These are phyloP conservation scores for Oenanthe javanica DNA, from an alignment of 140 eudicot species.

Conservation along the genomic window DNA sequence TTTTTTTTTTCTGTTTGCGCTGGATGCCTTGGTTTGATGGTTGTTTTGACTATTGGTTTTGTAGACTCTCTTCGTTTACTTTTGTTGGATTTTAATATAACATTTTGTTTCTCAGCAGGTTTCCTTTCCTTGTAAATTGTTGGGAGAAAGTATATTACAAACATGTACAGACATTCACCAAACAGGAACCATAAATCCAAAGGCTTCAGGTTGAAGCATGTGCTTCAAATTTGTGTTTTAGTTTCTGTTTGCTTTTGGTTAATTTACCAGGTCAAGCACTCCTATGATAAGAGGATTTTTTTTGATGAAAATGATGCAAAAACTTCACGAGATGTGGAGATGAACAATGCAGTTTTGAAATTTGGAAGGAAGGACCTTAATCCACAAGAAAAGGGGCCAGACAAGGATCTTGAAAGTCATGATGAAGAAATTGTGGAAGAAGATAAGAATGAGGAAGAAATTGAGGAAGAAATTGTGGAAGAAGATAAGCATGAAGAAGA, in stretches of 20 bases:
- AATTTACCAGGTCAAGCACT: constrained; percentile 76
- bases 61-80: background rate
- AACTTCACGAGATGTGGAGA: constrained; percentile 17
- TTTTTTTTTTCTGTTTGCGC: too few relatives aligned
- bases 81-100: background rate
- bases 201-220: constrained; percentile 54
- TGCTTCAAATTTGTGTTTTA: constrained; percentile 58
- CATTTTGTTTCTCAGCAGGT: constrained; percentile 3
- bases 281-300: constrained; percentile 66
- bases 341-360: constrained; percentile 26
- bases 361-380: constrained; percentile 66
- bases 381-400: constrained; percentile 31
- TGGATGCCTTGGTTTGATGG: background rate
- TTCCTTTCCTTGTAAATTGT: background rate
- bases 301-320: constrained; percentile 41
- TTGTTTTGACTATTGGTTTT: background rate
- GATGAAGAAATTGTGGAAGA: constrained; percentile 26
- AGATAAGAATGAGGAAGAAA: background rate
- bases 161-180: constrained; percentile 68
- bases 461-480: background rate
- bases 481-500: background rate
- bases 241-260: constrained; percentile 84
- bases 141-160: background rate
- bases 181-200: constrained; percentile 60
- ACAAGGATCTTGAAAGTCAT: constrained; percentile 23